Evolutionary conservation across 345 rosid genomes (phyloP).

Genomic region (Garcia nutans): DNA sequence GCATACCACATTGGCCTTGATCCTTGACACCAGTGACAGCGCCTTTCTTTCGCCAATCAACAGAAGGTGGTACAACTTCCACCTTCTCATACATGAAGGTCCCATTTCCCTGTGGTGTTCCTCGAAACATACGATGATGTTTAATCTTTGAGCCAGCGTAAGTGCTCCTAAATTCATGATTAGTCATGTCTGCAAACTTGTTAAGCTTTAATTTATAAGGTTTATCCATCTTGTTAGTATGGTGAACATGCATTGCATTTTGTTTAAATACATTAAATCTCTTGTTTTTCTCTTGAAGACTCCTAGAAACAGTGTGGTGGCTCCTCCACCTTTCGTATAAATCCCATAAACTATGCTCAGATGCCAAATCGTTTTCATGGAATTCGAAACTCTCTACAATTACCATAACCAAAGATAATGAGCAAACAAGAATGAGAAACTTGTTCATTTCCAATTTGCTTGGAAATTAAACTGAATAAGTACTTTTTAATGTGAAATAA

Average conservation of each 20-base stretch:
- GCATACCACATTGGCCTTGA: constrained; percentile 83
- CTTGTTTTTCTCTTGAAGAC: constrained; percentile 57
- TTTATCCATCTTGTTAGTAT: constrained; percentile 61
- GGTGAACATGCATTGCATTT: constrained; percentile 68
- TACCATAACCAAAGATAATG: constrained; percentile 44
- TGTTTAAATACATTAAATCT: constrained; percentile 78
- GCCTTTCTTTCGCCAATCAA: constrained; percentile 84
- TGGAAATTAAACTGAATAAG: too few relatives aligned
- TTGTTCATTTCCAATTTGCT: constrained; percentile 23
- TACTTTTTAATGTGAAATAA: constrained; percentile 1
- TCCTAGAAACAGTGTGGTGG: constrained; percentile 70
- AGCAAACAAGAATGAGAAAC: constrained; percentile 34
- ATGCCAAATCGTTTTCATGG: constrained; percentile 59
- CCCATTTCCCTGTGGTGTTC: constrained; percentile 31
- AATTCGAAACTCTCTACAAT: constrained; percentile 55
- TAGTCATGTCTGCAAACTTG: constrained; percentile 86
- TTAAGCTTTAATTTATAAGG: constrained; percentile 84
- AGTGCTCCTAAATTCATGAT: constrained; percentile 53
- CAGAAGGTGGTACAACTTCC: constrained; percentile 35
- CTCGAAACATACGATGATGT: constrained; percentile 65
- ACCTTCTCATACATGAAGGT: constrained; percentile 64
- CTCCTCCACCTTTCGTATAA: constrained; percentile 86
- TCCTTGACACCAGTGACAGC: constrained; percentile 73
- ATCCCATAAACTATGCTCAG: constrained; percentile 69
- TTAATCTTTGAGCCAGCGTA: constrained; percentile 73